Evolutionary conservation across 352 stramenopile genomes (phyloP).

Genomic region (Phytophthora chlamydospora): DNA sequence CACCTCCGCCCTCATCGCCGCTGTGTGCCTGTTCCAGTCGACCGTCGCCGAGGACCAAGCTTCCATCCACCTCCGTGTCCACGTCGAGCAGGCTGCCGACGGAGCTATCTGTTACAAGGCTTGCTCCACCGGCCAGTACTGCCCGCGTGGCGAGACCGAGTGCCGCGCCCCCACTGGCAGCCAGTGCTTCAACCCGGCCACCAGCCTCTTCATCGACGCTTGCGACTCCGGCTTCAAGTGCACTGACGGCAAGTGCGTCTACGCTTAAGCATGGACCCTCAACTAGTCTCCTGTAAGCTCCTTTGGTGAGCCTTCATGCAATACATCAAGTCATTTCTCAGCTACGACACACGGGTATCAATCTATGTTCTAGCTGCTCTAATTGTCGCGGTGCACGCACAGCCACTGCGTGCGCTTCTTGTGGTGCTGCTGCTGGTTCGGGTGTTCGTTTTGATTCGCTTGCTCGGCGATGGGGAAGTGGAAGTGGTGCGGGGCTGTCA

Average conservation of each 20-base stretch:
- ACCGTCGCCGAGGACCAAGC: constrained; percentile 21
- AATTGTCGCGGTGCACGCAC: constrained; percentile 37
- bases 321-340: background rate
- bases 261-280: constrained; percentile 24
- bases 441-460: constrained; percentile 28
- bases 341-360: no score
- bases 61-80: constrained; percentile 36
- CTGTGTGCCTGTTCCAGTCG: constrained; percentile 26
- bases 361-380: no score
- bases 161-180: constrained; percentile 16
- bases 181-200: constrained; percentile 43
- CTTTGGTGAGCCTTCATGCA: background rate
- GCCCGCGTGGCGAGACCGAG: constrained; percentile 16
- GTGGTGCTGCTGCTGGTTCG: constrained; percentile 27
- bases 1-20: constrained; percentile 22
- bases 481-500: constrained; percentile 47
- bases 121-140: constrained; percentile 34
- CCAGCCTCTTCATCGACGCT: constrained; percentile 20
- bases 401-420: constrained; percentile 50
- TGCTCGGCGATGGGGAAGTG: constrained; percentile 62
- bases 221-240: constrained; percentile 41
- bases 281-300: constrained; percentile 12
- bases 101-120: constrained; percentile 31
- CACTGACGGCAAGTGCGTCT: constrained; percentile 38
- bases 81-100: constrained; percentile 15